phyloP scores from a whole-genome alignment of 306 rosid genomes.

The Acacia melanoxylon region DNA sequence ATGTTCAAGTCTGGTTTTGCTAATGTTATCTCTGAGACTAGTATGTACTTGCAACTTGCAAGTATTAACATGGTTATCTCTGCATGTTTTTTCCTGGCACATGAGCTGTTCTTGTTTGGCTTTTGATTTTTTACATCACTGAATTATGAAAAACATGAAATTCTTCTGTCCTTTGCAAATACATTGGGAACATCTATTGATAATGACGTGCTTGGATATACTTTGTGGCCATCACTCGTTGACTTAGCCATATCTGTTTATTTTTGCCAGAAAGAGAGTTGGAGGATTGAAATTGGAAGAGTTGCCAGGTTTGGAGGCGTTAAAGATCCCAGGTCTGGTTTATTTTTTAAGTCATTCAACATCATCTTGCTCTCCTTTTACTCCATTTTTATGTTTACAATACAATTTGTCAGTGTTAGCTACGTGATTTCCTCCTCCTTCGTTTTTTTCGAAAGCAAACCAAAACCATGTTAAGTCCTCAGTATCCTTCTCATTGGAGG shows the following conservation, averaged over 20 bases:
- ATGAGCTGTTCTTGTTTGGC: conserved; percentile 28
- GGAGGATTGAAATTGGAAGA: conserved; percentile 96
- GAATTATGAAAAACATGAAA: conserved; percentile 21
- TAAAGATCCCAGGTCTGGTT: conserved; percentile 79
- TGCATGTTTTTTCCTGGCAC: background rate
- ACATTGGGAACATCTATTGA: background rate
- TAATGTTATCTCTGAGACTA: conserved; percentile 7
- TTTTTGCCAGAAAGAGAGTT: conserved; percentile 75
- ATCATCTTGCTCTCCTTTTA: background rate
- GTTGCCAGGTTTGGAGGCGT: conserved; percentile 81
- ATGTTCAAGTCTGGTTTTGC: conserved; percentile 22
- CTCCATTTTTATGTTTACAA: background rate
- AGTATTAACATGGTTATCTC: background rate
- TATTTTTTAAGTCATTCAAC: conserved; percentile 18
- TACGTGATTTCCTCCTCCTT: background rate
- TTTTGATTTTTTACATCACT: conserved; percentile 23
- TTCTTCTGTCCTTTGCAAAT: conserved; percentile 11
- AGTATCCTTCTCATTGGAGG: conserved; percentile 15
- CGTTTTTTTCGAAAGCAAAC: background rate
- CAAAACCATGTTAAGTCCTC: background rate
- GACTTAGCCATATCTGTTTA: conserved; percentile 24
- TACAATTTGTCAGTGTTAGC: background rate
- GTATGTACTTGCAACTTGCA: conserved; percentile 10
- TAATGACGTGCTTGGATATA: conserved; percentile 1
- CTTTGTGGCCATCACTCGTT: conserved; percentile 16